Base-by-base conservation (phyloP, 75 land plant genomes). In the Sequoia sempervirens region DNA sequence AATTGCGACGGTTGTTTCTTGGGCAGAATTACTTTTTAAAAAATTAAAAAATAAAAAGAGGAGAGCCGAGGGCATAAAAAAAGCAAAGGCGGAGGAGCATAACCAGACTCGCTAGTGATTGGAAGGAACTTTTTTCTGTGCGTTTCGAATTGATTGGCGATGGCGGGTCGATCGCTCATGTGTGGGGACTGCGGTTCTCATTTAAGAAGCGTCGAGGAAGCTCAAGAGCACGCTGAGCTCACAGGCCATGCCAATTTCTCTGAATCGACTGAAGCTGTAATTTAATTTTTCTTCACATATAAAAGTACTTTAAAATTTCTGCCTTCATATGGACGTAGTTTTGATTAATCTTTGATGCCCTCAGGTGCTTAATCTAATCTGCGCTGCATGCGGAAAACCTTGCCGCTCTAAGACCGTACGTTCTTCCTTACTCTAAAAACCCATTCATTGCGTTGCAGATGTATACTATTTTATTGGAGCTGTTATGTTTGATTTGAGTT, bases 161-260 rank as follows among this genome's bases (percentile, higher is more conserved):
- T 96, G 98, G 97, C 98, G 85, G 99, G 96, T 10, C 84, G 92
- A 38, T 97, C 99, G 28, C 92, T 97, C 17, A 87, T 89, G 84
- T 97, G 99, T 80, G 99, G 95, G 13, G 96, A 94, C 78, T 97
- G 99, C 82, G 93, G 95, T 15, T 91, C 86, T 18, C 92, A 90
- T 32, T 84, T 97, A 68, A 88, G 90, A 85, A 92, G 90, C 80
- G 99, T 97, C 30, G 89, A 96, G 84, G 99, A 97, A 80, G 99
- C 98, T 20, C 96, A 95, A 81, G 93, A 95, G 79, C 99, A 97
- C 85, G 99, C 99, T 2, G 98, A 96, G 85, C 84, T 97, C 56
- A 94, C 95, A 53, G 91, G 92, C 45, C 99, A 97, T 83, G 82
- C 98, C 81, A 93, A 94, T 84, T 97, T 97, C 84, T 72, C 89